Percentiles rank a stretch among this genome's conserved stretches.
Conservation (phyloP, 352 stramenopile genomes). For the Pythium aphanidermatum region DNA sequence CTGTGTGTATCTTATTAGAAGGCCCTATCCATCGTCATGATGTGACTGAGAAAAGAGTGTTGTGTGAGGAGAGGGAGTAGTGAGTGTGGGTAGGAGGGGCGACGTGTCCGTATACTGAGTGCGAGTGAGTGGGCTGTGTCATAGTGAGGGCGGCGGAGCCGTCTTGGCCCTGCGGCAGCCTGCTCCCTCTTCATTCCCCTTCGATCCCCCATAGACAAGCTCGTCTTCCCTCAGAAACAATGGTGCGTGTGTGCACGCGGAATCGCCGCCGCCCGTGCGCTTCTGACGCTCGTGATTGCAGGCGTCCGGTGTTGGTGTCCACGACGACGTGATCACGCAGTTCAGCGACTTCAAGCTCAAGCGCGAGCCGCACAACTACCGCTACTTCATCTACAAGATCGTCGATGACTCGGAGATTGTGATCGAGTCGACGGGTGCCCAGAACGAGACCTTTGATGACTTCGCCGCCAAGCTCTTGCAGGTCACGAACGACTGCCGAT, state of each 20-base stretch:
- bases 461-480: constrained; percentile 75
- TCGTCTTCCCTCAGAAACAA: constrained; percentile 4
- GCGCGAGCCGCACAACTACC: constrained; percentile 86
- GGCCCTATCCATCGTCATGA: constrained; percentile 5
- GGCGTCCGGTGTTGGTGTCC: constrained; percentile 91
- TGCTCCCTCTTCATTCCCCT: constrained; percentile 11
- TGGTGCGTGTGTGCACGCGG: constrained; percentile 8
- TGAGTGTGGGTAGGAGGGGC: neutral
- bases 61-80: constrained; percentile 3
- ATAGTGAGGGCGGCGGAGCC: too few species aligned
- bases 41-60: too few species aligned
- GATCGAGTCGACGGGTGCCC: constrained; percentile 82
- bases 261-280: neutral
- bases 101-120: constrained; percentile 7
- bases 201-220: constrained; percentile 15
- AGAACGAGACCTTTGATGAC: constrained; percentile 82
- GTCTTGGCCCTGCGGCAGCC: too few species aligned
- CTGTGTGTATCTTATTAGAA: constrained; percentile 12
- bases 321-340: constrained; percentile 89
- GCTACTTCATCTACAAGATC: constrained; percentile 97
- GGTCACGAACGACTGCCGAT: constrained; percentile 80
- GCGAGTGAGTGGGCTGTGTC: constrained; percentile 4
- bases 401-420: constrained; percentile 91
- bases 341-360: constrained; percentile 97
- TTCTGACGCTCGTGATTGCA: constrained; percentile 22